These are phyloP conservation scores for Rhododendron ovatum DNA, from an alignment of 148 eudicot genomes.

Conservation along the genomic window DNA sequence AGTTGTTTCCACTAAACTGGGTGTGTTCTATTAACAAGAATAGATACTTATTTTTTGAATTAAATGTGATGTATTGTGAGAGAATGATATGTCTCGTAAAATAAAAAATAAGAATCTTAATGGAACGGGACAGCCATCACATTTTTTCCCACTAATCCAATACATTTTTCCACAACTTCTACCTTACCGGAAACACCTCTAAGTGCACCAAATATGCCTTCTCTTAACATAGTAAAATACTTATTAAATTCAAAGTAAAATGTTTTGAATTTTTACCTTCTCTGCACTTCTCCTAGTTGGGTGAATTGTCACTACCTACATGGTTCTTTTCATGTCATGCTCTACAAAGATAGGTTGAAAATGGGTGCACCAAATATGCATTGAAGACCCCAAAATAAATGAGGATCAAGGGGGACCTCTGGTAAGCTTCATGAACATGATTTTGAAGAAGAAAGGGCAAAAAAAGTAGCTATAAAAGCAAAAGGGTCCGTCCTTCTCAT, in stretches of 20 bases:
- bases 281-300: not conserved
- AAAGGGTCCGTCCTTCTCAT: not conserved
- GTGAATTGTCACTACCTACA: not conserved
- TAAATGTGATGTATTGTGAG: no score
- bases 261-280: not conserved
- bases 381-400: not conserved
- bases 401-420: not conserved
- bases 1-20: no score
- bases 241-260: no score
- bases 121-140: no score
- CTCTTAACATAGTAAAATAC: not conserved
- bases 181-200: no score
- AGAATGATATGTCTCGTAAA: no score
- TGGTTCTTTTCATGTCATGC: not conserved
- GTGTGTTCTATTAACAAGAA: no score
- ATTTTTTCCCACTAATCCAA: no score
- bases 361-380: not conserved
- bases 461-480: not conserved
- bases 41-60: no score
- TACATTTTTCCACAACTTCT: no score
- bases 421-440: not conserved
- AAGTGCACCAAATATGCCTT: not conserved
- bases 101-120: no score
- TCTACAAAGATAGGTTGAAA: not conserved
- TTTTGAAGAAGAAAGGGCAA: not conserved